phyloP scores from a whole-genome alignment of 2,329 filamentous ascomycete species.

The Neofusicoccum umdonicola region DNA sequence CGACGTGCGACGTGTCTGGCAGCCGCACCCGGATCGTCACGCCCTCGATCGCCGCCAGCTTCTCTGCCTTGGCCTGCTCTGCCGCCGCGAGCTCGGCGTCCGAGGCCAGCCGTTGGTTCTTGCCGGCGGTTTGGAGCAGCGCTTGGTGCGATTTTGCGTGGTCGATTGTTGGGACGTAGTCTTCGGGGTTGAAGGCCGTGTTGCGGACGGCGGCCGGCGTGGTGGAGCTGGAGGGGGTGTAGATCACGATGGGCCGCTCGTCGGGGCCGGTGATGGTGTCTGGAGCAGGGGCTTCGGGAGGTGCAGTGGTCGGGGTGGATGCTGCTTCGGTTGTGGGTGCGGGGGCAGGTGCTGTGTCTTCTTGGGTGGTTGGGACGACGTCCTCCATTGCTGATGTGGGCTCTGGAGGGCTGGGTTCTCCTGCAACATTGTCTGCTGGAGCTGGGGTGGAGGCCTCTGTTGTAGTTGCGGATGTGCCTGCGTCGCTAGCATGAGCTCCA shows the following conservation, averaged over 20 bases:
- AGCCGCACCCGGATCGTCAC: constrained; percentile 80
- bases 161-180: constrained; percentile 72
- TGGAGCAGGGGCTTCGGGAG: constrained; percentile 21
- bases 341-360: constrained; percentile 26
- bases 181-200: constrained; percentile 65
- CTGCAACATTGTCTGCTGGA: constrained; percentile 26
- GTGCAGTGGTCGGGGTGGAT: constrained; percentile 20
- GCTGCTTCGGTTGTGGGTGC: constrained; percentile 19
- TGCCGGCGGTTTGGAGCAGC: constrained; percentile 58
- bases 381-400: constrained; percentile 15
- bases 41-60: constrained; percentile 60
- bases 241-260: constrained; percentile 64
- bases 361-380: constrained; percentile 18
- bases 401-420: constrained; percentile 22
- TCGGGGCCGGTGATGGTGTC: constrained; percentile 24
- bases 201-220: constrained; percentile 71
- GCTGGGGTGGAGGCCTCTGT: constrained; percentile 27
- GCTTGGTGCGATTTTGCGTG: constrained; percentile 75
- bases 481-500: constrained; percentile 28
- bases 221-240: constrained; percentile 69
- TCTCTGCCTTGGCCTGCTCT: constrained; percentile 63
- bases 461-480: constrained; percentile 27
- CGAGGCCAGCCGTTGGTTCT: constrained; percentile 76
- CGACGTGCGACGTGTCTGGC: constrained; percentile 77
- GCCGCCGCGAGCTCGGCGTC: constrained; percentile 77